Base-by-base conservation (phyloP, 2,329 filamentous ascomycete genomes). In the Zarea fungicola region DNA sequence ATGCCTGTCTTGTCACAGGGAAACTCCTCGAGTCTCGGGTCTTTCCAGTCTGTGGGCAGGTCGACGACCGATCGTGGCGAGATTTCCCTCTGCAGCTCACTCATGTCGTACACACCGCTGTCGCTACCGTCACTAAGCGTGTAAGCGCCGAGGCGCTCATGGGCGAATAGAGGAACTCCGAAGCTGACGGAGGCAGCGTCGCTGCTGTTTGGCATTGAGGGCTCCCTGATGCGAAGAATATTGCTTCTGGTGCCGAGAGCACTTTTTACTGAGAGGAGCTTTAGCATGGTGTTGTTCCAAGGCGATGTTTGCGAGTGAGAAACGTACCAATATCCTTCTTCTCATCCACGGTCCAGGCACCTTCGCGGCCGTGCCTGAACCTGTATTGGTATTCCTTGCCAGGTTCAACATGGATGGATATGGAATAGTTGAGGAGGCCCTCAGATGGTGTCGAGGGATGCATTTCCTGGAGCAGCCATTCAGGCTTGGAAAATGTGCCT, bases 261-360 rank as follows among this genome's bases (percentile, higher is more conserved):
- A 21, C 47, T 49, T 26, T 42, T 49, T 2, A 49, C 47, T 49
- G n/a, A 19, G 11, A 36, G n/a, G 28, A n/a, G 16, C 19, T 48
- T 42, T 28, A 42, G 35, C 29, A 34, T 35, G 16, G 29, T 19
- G 22, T 13, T 49, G 21, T 8, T 1, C 5, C n/a, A 5, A n/a
- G 10, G 28, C 23, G 16, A n/a, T 46, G 26, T 18, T n/a, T 8
- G n/a, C 14, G n/a, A n/a, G 32, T n/a, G 18, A 25, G 42, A 40
- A 31, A 52, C 73, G 55, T 70, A 86, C 84, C 74, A 48, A 73
- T 81, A 13, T 80, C 76, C 47, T 75, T 72, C 37, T 70, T 71
- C 50, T 87, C 81, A 56, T 89, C 80, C 39, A 87, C 64, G 21
- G 82, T 71, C 85, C 85, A 88, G 80, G 82, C 87, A 54, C 87